Percentiles rank a stretch among this genome's conserved stretches.
These are phyloP conservation scores for Stephania yunnanensis DNA, from an alignment of 164 flowering plant genomes.

Conservation along the genomic window DNA sequence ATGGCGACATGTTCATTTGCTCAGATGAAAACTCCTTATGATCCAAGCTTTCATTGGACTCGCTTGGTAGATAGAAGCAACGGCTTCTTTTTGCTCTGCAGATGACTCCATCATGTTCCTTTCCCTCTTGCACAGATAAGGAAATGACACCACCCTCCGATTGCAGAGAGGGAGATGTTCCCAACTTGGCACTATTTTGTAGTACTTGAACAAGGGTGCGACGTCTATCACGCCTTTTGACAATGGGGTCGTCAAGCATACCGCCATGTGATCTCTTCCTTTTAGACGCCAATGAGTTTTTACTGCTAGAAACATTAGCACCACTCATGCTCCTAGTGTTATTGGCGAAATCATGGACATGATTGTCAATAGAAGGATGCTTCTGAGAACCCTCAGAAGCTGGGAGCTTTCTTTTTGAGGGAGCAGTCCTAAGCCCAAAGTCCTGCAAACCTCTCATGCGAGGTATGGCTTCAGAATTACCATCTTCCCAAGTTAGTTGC, in stretches of 20 bases:
- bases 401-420: constrained; percentile 35
- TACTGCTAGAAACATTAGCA: constrained; percentile 24
- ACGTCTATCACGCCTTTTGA: constrained; percentile 39
- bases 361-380: constrained; percentile 20
- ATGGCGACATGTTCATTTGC: constrained; percentile 28
- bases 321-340: constrained; percentile 23
- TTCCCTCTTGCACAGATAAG: constrained; percentile 30
- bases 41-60: constrained; percentile 32
- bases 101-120: constrained; percentile 29
- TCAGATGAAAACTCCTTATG: constrained; percentile 24
- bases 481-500: constrained; percentile 38
- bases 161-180: constrained; percentile 22
- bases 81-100: constrained; percentile 51
- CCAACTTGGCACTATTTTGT: constrained; percentile 33
- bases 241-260: constrained; percentile 28
- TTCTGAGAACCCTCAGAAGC: constrained; percentile 28
- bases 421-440: constrained; percentile 52
- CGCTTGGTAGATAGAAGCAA: constrained; percentile 40
- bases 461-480: constrained; percentile 40
- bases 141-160: constrained; percentile 30
- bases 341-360: constrained; percentile 19
- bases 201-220: constrained; percentile 45
- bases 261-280: constrained; percentile 31
- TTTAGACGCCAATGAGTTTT: constrained; percentile 26
- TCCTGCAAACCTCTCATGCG: constrained; percentile 80